A percentile compares a stretch with the other conserved stretches of the same genome.
phyloP scores from a whole-genome alignment of 805 yeast species.

The Suhomyces pyralidae region DNA sequence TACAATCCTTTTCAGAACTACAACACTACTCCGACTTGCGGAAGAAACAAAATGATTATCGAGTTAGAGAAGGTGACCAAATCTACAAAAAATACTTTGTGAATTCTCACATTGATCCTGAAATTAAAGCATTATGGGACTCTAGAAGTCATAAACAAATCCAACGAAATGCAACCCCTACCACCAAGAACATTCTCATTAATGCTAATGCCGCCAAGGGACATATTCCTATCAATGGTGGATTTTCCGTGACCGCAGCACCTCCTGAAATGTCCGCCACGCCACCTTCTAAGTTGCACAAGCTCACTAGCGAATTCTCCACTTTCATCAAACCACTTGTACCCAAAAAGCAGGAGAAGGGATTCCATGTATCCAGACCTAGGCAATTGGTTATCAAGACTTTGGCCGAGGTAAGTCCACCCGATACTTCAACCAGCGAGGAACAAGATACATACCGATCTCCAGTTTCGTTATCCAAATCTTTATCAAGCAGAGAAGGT shows the following conservation, averaged over 20 bases:
- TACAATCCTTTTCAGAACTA: slow-evolving; percentile 6
- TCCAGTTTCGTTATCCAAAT: not conserved
- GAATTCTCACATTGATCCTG: slow-evolving; percentile 47
- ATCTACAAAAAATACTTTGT: slow-evolving; percentile 42
- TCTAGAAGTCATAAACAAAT: slow-evolving; percentile 30
- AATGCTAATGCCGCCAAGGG: not conserved
- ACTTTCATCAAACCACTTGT: not conserved
- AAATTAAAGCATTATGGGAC: slow-evolving; percentile 51
- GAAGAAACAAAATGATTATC: slow-evolving; percentile 43
- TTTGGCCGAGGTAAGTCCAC: not conserved
- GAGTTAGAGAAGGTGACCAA: slow-evolving; percentile 58
- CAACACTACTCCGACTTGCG: slow-evolving; percentile 11
- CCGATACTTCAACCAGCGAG: not conserved
- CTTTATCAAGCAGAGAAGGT: not conserved
- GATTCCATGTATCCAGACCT: slow-evolving; percentile 36
- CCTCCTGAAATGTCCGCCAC: not conserved
- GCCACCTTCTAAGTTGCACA: not conserved
- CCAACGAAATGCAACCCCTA: not conserved
- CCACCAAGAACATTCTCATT: not conserved
- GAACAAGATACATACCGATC: not conserved
- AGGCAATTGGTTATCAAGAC: slow-evolving; percentile 28
- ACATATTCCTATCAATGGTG: not conserved
- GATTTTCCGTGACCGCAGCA: not conserved
- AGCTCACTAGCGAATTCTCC: not conserved
- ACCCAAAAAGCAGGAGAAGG: slow-evolving; percentile 3